phyloP scores from a whole-genome alignment of 192 early-diverging fungal species.

The Entomortierella beljakovae region DNA sequence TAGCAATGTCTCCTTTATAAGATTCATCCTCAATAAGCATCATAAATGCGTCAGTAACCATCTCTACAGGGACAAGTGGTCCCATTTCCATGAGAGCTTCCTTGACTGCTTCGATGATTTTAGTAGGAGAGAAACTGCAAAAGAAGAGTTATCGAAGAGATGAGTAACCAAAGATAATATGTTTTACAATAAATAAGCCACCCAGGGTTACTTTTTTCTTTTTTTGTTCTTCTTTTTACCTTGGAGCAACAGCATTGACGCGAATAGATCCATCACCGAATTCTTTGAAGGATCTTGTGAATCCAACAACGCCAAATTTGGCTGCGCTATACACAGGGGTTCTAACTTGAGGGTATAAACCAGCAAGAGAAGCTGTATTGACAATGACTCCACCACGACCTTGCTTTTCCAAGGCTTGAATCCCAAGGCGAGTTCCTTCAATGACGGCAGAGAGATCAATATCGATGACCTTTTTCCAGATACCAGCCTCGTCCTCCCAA shows the following conservation, averaged over 20 bases:
- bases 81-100: conserved; percentile 36
- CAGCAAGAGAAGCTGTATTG: conserved; percentile 83
- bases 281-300: conserved; percentile 65
- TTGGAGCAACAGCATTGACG: conserved; percentile 74
- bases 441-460: conserved; percentile 83
- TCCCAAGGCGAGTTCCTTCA: conserved; percentile 77
- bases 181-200: no score
- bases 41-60: conserved; percentile 70
- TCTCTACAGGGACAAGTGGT: conserved; percentile 45
- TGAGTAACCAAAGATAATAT: neutral
- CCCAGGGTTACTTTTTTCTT: no score
- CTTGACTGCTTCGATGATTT: conserved; percentile 57
- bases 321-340: conserved; percentile 82
- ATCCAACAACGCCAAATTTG: conserved; percentile 79
- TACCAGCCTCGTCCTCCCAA: conserved; percentile 57
- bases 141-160: neutral
- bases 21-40: conserved; percentile 68
- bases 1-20: conserved; percentile 60
- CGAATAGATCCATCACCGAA: conserved; percentile 57
- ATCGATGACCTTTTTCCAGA: conserved; percentile 71
- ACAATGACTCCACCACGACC: conserved; percentile 74
- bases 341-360: conserved; percentile 63
- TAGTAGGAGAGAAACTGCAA: conserved; percentile 60
- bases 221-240: no score
- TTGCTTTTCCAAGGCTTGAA: conserved; percentile 65